A percentile compares a stretch with the other conserved stretches of the same genome.
These are phyloP conservation scores for Raphanus hybrid DNA, from an alignment of 441 rosid species.

Conservation along the genomic window DNA sequence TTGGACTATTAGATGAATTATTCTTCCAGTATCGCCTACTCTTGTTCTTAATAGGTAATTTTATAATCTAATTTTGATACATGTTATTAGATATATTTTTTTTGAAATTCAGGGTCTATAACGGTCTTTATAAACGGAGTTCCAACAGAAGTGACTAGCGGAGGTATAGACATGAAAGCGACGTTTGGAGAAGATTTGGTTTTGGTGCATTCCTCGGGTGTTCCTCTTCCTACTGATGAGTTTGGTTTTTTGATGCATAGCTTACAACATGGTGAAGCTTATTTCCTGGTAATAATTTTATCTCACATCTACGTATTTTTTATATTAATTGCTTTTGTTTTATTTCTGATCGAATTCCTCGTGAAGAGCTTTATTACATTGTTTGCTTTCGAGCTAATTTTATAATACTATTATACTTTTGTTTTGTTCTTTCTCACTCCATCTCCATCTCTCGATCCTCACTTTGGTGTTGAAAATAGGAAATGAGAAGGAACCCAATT, in stretches of 20 bases:
- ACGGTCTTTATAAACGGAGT: conserved; percentile 89
- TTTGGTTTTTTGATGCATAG: conserved; percentile 75
- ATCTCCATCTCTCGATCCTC: conserved; percentile 18
- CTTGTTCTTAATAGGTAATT: too few relatives aligned
- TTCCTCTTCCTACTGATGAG: conserved; percentile 75
- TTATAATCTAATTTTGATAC: too few relatives aligned
- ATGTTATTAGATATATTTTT: too few relatives aligned
- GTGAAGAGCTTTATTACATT: conserved; percentile 9
- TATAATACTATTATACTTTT: background rate
- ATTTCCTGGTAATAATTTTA: conserved; percentile 71
- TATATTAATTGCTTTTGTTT: background rate
- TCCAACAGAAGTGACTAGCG: conserved; percentile 82
- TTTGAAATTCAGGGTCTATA: conserved; percentile 51
- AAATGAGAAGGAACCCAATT: conserved; percentile 44
- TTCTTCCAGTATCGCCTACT: too few relatives aligned
- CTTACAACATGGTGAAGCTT: conserved; percentile 92
- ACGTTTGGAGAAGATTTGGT: conserved; percentile 74
- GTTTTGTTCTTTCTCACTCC: background rate
- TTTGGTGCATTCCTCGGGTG: conserved; percentile 80
- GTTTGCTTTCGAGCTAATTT: conserved; percentile 16
- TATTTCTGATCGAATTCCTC: conserved; percentile 16
- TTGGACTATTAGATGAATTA: too few relatives aligned
- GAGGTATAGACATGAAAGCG: conserved; percentile 75
- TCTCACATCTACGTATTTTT: background rate
- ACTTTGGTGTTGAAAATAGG: conserved; percentile 35